Evolutionary conservation across 2,329 filamentous ascomycete genomes (phyloP).

Genomic region (Cercospora sesami): DNA sequence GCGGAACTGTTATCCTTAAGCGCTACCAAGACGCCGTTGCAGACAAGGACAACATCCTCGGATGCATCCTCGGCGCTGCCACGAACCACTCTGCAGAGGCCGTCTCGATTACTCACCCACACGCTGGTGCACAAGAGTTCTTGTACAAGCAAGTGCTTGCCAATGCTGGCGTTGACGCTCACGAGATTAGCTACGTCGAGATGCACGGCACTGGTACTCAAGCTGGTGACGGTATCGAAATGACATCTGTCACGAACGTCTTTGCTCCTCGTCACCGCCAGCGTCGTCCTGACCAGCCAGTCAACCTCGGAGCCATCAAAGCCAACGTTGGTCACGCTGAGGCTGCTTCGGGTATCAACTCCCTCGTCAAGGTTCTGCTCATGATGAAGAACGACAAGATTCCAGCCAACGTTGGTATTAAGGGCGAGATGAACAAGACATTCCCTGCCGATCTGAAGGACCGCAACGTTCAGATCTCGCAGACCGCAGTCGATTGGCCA

Average conservation of each 20-base stretch:
- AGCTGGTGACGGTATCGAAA: constrained; percentile 79
- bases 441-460: constrained; percentile 55
- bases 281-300: constrained; percentile 51
- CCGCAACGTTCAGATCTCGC: constrained; percentile 56
- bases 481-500: constrained; percentile 47
- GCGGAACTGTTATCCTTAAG: constrained; percentile 74
- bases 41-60: constrained; percentile 72
- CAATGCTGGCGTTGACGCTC: constrained; percentile 71
- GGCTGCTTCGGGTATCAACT: constrained; percentile 57
- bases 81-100: constrained; percentile 83
- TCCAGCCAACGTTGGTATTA: constrained; percentile 57
- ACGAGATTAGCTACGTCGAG: constrained; percentile 79
- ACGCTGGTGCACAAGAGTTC: constrained; percentile 71
- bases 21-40: constrained; percentile 73
- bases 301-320: constrained; percentile 57
- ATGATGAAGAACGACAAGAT: constrained; percentile 58
- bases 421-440: constrained; percentile 56
- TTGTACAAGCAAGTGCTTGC: constrained; percentile 70
- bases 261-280: constrained; percentile 58
- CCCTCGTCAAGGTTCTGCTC: constrained; percentile 54
- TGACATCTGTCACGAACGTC: constrained; percentile 69
- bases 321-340: constrained; percentile 58
- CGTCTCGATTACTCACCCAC: constrained; percentile 80
- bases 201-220: constrained; percentile 90
- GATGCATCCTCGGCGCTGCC: constrained; percentile 69